A percentile compares a stretch with the other conserved stretches of the same genome.
Conservation (phyloP, 2,329 filamentous ascomycete species). For the Neophaeococcomyces aloes region DNA sequence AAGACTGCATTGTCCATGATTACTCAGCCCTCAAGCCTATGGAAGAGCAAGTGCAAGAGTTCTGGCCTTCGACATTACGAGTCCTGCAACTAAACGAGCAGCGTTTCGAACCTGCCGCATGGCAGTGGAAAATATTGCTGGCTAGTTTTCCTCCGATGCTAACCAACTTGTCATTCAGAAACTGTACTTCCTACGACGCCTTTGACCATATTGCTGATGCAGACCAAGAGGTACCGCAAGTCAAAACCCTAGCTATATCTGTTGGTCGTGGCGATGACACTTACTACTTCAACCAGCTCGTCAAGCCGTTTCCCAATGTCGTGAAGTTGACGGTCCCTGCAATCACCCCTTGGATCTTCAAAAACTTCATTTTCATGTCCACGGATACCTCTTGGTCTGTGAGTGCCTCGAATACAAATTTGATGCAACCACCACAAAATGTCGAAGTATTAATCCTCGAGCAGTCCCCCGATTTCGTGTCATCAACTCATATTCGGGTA, state of each 20-base stretch:
- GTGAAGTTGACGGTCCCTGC: conserved; percentile 5
- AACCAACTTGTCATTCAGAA: neutral
- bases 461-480: conserved; percentile 4
- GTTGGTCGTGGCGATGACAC: conserved; percentile 7
- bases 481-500: conserved; percentile 4
- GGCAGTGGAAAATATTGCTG: neutral
- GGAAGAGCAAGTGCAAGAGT: neutral
- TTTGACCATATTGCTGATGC: conserved; percentile 1
- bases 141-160: neutral
- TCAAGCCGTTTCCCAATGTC: conserved; percentile 4
- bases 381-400: conserved; percentile 7
- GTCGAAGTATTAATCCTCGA: conserved; percentile 1
- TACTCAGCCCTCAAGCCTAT: neutral
- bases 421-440: conserved; percentile 1
- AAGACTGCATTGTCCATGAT: conserved; percentile 2
- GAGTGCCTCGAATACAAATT: neutral
- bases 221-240: neutral
- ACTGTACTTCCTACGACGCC: neutral
- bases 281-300: conserved; percentile 7
- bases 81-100: conserved; percentile 10
- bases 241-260: conserved; percentile 4
- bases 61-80: conserved; percentile 14
- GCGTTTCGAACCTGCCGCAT: neutral
- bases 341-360: conserved; percentile 5
- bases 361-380: conserved; percentile 12